Evolutionary conservation across 768 basidiomycete species (phyloP).

Genomic region (Trametes sanguinea): DNA sequence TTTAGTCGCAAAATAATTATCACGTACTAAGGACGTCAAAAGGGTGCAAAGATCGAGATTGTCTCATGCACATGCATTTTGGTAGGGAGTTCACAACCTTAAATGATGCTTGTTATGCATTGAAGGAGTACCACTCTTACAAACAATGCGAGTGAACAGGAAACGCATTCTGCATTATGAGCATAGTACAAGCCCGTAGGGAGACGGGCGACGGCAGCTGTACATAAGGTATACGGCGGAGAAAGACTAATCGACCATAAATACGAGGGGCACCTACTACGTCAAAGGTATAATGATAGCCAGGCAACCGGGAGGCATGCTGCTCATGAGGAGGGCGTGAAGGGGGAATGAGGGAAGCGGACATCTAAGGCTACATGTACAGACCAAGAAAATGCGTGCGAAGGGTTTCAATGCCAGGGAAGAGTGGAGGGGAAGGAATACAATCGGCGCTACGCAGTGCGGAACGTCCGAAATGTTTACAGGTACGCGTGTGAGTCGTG

Average conservation of each 20-base stretch:
- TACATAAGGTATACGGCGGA: neutral
- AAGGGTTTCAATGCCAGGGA: neutral
- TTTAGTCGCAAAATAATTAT: too few species aligned
- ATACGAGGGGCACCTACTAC: conserved; percentile 12
- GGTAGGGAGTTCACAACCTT: neutral
- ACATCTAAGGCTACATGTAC: conserved; percentile 18
- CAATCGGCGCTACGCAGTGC: neutral
- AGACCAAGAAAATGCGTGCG: conserved; percentile 10
- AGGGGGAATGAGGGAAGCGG: neutral
- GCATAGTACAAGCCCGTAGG: conserved; percentile 12
- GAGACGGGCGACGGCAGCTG: conserved; percentile 1
- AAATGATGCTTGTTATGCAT: neutral
- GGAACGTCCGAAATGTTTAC: neutral
- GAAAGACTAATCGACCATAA: conserved; percentile 13
- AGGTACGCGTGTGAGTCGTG: conserved; percentile 12
- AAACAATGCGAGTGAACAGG: too few species aligned
- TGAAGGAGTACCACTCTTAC: neutral
- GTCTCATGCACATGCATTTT: neutral
- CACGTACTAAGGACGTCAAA: neutral
- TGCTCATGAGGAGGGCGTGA: neutral
- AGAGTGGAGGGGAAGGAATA: neutral
- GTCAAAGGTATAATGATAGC: conserved; percentile 17
- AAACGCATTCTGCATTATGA: conserved; percentile 2
- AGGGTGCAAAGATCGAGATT: neutral
- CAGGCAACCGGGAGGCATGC: conserved; percentile 4